A percentile compares a stretch with the other conserved stretches of the same genome.
phyloP scores from a whole-genome alignment of 1,284 basidiomycete species.

The Amylostereum areolatum region DNA sequence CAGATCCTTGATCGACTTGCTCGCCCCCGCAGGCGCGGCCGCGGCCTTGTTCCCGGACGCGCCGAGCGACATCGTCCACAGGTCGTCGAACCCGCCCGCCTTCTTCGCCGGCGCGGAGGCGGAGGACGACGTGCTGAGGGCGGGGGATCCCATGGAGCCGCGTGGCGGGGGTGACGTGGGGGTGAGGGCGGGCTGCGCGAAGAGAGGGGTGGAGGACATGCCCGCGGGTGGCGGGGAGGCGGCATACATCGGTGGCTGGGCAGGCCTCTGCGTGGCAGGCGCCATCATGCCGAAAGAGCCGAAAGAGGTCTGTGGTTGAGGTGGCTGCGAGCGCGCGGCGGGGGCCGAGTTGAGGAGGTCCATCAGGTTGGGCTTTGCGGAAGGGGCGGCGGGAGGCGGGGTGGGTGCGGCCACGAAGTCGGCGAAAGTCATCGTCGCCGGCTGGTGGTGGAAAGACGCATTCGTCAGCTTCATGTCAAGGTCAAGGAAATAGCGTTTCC shows the following conservation, averaged over 20 bases:
- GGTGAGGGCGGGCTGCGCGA: slow-evolving; percentile 2
- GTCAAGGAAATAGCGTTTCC: slow-evolving; percentile 1
- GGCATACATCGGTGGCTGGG: slow-evolving; percentile 3
- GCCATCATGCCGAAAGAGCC: slow-evolving; percentile 1
- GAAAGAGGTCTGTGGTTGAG: slow-evolving; percentile 12
- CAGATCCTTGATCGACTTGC: slow-evolving; percentile 82
- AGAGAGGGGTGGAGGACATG: slow-evolving; percentile 8
- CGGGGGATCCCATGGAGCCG: slow-evolving; percentile 15
- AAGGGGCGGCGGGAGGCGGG: slow-evolving; percentile 23
- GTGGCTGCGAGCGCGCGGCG: slow-evolving; percentile 16
- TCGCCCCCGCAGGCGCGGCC: slow-evolving; percentile 21
- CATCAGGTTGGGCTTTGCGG: slow-evolving; percentile 44
- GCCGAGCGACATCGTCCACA: slow-evolving; percentile 85
- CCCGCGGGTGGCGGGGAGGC: slow-evolving; percentile 6
- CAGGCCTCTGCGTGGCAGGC: neutral
- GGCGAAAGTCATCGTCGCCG: slow-evolving; percentile 80
- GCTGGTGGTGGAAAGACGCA: slow-evolving; percentile 15
- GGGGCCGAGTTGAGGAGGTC: slow-evolving; percentile 35
- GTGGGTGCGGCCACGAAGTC: slow-evolving; percentile 84
- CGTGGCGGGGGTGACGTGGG: slow-evolving; percentile 15
- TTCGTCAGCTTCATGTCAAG: slow-evolving; percentile 3
- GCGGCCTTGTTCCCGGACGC: slow-evolving; percentile 19
- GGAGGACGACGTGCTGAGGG: slow-evolving; percentile 14
- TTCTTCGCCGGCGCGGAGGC: slow-evolving; percentile 22
- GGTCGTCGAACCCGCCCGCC: slow-evolving; percentile 71